A percentile compares a stretch with the other conserved stretches of the same genome.
These are phyloP conservation scores for Corymbia maculata DNA, from an alignment of 345 rosid genomes.

Conservation along the genomic window DNA sequence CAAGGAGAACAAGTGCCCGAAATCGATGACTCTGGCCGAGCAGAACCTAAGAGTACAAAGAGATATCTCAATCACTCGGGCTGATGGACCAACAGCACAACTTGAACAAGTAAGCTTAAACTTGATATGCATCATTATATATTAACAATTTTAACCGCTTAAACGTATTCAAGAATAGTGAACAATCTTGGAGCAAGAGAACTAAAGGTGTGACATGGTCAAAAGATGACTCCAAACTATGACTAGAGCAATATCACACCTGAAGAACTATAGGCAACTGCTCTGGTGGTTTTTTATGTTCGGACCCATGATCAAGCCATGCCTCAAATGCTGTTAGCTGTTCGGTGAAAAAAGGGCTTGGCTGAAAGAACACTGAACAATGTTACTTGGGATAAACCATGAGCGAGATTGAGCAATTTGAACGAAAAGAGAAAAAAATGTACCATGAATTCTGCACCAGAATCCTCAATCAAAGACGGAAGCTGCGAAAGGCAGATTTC, in stretches of 20 bases:
- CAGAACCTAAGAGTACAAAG: slow-evolving; percentile 46
- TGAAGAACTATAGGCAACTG: slow-evolving; percentile 99
- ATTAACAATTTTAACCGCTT: not conserved
- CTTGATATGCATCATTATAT: not conserved
- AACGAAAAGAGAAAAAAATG: not conserved
- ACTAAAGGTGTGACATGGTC: not conserved
- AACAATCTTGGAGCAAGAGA: not conserved
- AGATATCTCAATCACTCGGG: not conserved
- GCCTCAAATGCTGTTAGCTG: slow-evolving; percentile 98
- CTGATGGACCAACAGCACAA: slow-evolving; percentile 1
- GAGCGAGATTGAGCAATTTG: not conserved
- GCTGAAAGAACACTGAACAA: slow-evolving; percentile 32
- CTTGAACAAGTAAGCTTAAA: not conserved
- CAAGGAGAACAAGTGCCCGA: slow-evolving; percentile 93
- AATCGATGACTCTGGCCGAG: slow-evolving; percentile 97
- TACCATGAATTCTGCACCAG: slow-evolving; percentile 82
- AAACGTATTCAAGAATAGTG: not conserved
- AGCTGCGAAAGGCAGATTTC: slow-evolving; percentile 99
- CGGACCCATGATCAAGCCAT: slow-evolving; percentile 99
- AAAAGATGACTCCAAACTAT: not conserved
- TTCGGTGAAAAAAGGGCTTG: slow-evolving; percentile 94
- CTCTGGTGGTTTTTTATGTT: slow-evolving; percentile 96
- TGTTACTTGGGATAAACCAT: not conserved
- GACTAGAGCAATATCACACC: slow-evolving; percentile 65
- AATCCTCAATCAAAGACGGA: slow-evolving; percentile 78